Evolutionary conservation across 2,329 filamentous ascomycete species (phyloP).

Genomic region (Gliomastix tumulicola): DNA sequence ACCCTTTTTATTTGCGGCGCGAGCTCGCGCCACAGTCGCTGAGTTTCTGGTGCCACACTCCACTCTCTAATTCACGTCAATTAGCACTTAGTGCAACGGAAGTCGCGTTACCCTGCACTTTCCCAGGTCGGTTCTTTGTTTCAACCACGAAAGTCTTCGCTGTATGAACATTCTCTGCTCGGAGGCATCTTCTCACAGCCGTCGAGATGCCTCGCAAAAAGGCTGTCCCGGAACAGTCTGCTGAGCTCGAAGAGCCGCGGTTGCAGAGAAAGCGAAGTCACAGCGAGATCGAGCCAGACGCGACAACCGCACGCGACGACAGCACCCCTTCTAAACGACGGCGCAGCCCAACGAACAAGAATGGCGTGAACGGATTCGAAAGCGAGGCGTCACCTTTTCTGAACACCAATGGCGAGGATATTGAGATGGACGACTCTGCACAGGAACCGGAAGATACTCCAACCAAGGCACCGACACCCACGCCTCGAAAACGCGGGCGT

Average conservation of each 20-base stretch:
- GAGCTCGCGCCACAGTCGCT: too few species aligned
- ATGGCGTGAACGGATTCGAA: background rate
- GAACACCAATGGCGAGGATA: too few species aligned
- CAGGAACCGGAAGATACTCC: conserved; percentile 3
- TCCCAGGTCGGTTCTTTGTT: too few species aligned
- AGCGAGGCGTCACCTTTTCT: too few species aligned
- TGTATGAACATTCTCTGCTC: too few species aligned
- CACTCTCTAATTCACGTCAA: too few species aligned
- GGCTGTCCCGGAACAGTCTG: background rate
- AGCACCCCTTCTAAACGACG: conserved; percentile 20
- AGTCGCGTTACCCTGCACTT: too few species aligned
- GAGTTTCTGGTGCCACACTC: too few species aligned
- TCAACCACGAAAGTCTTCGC: too few species aligned
- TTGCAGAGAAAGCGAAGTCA: conserved; percentile 11
- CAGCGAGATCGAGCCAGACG: background rate
- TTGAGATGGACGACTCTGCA: conserved; percentile 4
- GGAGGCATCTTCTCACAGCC: too few species aligned
- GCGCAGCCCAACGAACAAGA: conserved; percentile 10
- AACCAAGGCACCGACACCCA: conserved; percentile 18
- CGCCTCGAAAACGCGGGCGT: conserved; percentile 25
- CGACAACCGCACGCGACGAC: conserved; percentile 14
- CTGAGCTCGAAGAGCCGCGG: background rate
- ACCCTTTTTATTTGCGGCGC: too few species aligned
- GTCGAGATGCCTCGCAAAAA: background rate
- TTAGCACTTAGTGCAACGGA: too few species aligned